Base-by-base conservation (phyloP, 2,329 filamentous ascomycete species). In the Alternaria triticimaculans region DNA sequence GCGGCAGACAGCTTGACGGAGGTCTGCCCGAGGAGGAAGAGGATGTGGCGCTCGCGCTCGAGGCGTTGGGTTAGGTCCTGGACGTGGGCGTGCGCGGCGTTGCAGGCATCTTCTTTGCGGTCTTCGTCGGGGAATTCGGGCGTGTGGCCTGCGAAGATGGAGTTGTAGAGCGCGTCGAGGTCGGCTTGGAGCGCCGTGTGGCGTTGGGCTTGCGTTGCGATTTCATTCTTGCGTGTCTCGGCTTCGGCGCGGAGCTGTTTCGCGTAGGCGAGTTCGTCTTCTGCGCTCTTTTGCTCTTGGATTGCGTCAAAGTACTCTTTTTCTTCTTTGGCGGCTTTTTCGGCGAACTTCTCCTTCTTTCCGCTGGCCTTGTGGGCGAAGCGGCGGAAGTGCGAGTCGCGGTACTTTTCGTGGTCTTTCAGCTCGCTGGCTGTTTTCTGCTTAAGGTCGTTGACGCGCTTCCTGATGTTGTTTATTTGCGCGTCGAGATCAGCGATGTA, bases 321-420 rank as follows among this genome's bases (percentile, higher is more conserved):
- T 45, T 79, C 76, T 66, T 79, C 76, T 55, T 78, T 78, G 0
- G 71, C 75, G 9, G 76, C 75, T 60, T 80, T 78, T 11, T 74
- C 72, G 5, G 51, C 70, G 45, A 77, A 79, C 9, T 62, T 65
- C 8, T 75, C 67, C 44, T 73, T 75, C 10, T 68, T 68, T 5
- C 76, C 76, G 7, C 65, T 68, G 4, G 76, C 75, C 57, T 74
- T 78, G 60, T 79, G 75, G 2, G 76, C 73, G 49, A 78, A 71
- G 44, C 75, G 74, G 4, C 72, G 70, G 54, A 78, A 70, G 3
- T 66, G 73, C 0, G 74, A 76, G 57, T 78, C 75, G 15, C 73
- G 75, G 59, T 79, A 79, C 55, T 78, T 78, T 45, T 76, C 76
- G 62, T 78, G 74, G 28, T 78, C 76, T 51, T 73, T 68, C 3